Base-by-base conservation (phyloP, 1,139 yeast genomes). In the Kodamaea fungicola region DNA sequence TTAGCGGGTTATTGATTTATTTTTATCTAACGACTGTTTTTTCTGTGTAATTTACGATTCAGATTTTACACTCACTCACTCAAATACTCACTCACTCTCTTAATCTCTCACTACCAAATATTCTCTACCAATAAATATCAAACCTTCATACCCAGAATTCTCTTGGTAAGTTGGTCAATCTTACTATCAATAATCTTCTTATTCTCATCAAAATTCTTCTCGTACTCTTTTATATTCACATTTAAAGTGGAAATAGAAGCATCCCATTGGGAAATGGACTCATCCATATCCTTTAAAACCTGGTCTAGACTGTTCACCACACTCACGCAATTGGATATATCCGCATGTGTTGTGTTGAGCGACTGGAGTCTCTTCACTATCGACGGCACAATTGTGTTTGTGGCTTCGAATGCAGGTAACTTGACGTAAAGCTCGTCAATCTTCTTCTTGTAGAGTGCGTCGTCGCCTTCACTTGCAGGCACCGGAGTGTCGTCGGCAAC, bases 321-420 rank as follows among this genome's bases (percentile, higher is more conserved):
- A 4, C 50, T 46, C 4, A 64, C 56, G 7, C 60, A 48, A 16
- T 46, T 52, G 7, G 63, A 63, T 26, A 65, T 41, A 19, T 68
- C 73, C 5, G 64, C 47, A 48, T 79, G 83, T 2, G 77, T 58
- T 0, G 51, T 54, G 40, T 69, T 65, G 33, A 79, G 57, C 0
- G 73, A 55, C 41, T 70, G 65, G 24, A 80, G 55, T 29, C 86
- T 54, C 9, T 56, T 48, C 2, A 74, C 38, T 2, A 78, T 38
- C 3, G 57, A 49, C 0, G 83, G 82, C 1, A 77, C 54, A 2
- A 56, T 45, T 6, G 51, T 44, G 12, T 57, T 58, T 28, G 67
- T 55, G 2, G 47, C 48, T 26, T 65, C 67, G n/a, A 76, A 55
- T 1, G 59, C 57, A 1, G 64, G 65, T 21, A 77, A 52, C 9